Evolutionary conservation across 805 yeast genomes (phyloP).

Genomic region (Ogataea naganishii): DNA sequence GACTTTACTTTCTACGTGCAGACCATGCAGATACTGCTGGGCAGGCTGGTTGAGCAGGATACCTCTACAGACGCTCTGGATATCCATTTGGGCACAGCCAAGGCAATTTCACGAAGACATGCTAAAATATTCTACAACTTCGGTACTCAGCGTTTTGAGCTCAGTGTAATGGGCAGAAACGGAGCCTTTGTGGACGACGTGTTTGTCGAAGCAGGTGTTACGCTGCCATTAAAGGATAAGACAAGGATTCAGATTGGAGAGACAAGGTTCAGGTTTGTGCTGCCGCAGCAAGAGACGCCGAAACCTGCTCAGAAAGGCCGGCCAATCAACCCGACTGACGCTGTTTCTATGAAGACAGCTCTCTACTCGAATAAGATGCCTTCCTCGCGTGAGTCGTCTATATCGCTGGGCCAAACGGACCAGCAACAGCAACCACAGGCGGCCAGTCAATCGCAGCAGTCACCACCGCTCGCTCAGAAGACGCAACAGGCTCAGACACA

Average conservation of each 20-base stretch:
- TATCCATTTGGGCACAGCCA: constrained; percentile 85
- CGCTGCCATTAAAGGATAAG: constrained; percentile 78
- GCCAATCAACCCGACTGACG: constrained; percentile 49
- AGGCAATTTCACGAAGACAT: constrained; percentile 89
- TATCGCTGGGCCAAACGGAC: no score
- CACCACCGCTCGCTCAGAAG: no score
- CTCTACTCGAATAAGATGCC: constrained; percentile 25
- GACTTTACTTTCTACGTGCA: constrained; percentile 93
- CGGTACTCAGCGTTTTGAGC: constrained; percentile 90
- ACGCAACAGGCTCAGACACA: no score
- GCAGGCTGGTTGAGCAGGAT: constrained; percentile 77
- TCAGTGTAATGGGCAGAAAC: constrained; percentile 86
- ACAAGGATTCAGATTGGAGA: constrained; percentile 90
- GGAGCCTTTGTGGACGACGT: constrained; percentile 94
- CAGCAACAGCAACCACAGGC: no score
- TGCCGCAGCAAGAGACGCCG: constrained; percentile 42
- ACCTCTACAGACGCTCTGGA: constrained; percentile 55
- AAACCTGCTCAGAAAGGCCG: constrained; percentile 10
- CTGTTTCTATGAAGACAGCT: constrained; percentile 45
- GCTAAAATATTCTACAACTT: constrained; percentile 95
- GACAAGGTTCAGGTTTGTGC: constrained; percentile 76
- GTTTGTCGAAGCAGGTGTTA: constrained; percentile 84
- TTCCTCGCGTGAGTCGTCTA: no score
- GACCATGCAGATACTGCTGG: constrained; percentile 87
- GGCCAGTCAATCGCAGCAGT: no score